Base-by-base conservation (phyloP, 2,329 filamentous ascomycete genomes). In the Plenodomus lindquistii region DNA sequence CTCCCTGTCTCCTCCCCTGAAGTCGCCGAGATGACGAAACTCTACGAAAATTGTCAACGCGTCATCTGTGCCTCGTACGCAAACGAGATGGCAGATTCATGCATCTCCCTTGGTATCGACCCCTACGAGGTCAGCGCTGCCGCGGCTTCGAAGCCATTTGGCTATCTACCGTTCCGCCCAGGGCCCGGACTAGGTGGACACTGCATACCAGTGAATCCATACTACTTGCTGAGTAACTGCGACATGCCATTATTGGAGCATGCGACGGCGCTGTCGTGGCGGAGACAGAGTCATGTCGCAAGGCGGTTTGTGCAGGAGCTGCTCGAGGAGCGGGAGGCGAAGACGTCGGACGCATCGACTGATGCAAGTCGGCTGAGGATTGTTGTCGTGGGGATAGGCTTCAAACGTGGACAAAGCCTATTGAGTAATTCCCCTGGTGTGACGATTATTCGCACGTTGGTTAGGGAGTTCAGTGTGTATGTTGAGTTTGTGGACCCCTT, bases 21-120 rank as follows among this genome's bases (percentile, higher is more conserved):
- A 57, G 79, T 81, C 1, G 81, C 80, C 1, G 80, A 83, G 65
- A 81, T 83, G 78, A 81, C 76, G 52, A 83, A 83, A 68, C 67
- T 83, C 8, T 83, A 81, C 59, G 80, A 83, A 53, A 83, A 83
- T 62, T 83, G 80, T 59, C 79, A 82, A 59, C 74, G 80, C 3
- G 81, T 82, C 79, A 67, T 83, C 9, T 75, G 74, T 62, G 80
- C 81, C 31, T 79, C 80, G 1, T 83, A 79, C 47, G 79, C 75
- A 50, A 82, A 82, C 58, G 80, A 82, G 50, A 81, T 82, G 77
- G 79, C 79, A 1, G 78, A 82, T 54, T 79, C 80, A 6, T 81
- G 79, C 48, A 42, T 61, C 10, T 49, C 63, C 0, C 74, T 77
- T 46, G 70, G 61, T 21, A 80, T 82, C 41, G 74, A 82, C 46